A percentile compares a stretch with the other conserved stretches of the same genome.
Evolutionary conservation across 768 basidiomycete species (phyloP).

Genomic region (Artomyces pyxidatus): DNA sequence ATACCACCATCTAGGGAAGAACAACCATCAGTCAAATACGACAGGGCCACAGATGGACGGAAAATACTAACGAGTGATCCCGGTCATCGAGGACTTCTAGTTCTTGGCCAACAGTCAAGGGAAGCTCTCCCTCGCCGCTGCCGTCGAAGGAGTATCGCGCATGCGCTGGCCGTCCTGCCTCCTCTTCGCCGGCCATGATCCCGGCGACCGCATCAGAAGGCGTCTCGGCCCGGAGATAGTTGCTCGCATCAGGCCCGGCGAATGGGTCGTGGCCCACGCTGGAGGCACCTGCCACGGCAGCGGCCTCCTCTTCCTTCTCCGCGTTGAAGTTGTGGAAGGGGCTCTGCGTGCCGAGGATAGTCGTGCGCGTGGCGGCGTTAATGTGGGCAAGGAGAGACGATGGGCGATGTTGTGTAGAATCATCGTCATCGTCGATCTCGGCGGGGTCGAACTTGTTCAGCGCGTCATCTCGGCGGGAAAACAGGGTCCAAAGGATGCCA

Average conservation of each 20-base stretch:
- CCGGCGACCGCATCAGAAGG: slow-evolving; percentile 66
- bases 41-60: not conserved
- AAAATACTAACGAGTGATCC: slow-evolving; percentile 60
- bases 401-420: slow-evolving; percentile 63
- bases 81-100: slow-evolving; percentile 73
- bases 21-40: slow-evolving; percentile 14
- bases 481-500: slow-evolving; percentile 85
- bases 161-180: slow-evolving; percentile 65
- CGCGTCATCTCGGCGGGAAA: slow-evolving; percentile 74
- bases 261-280: slow-evolving; percentile 43
- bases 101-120: slow-evolving; percentile 59
- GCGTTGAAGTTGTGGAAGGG: slow-evolving; percentile 28
- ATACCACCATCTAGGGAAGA: slow-evolving; percentile 79
- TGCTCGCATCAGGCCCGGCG: slow-evolving; percentile 59
- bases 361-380: slow-evolving; percentile 80
- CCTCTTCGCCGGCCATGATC: slow-evolving; percentile 48
- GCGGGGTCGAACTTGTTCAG: slow-evolving; percentile 50
- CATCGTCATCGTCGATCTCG: slow-evolving; percentile 70
- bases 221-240: slow-evolving; percentile 74
- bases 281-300: slow-evolving; percentile 24
- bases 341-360: slow-evolving; percentile 55
- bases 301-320: slow-evolving; percentile 53
- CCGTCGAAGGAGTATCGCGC: slow-evolving; percentile 82
- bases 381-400: slow-evolving; percentile 87
- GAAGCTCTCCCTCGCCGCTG: slow-evolving; percentile 68